Evolutionary conservation across 2,329 filamentous ascomycete genomes (phyloP), one percentile per base, ranked within the genome.

Genomic region (Zopfia rhizophila): DNA sequence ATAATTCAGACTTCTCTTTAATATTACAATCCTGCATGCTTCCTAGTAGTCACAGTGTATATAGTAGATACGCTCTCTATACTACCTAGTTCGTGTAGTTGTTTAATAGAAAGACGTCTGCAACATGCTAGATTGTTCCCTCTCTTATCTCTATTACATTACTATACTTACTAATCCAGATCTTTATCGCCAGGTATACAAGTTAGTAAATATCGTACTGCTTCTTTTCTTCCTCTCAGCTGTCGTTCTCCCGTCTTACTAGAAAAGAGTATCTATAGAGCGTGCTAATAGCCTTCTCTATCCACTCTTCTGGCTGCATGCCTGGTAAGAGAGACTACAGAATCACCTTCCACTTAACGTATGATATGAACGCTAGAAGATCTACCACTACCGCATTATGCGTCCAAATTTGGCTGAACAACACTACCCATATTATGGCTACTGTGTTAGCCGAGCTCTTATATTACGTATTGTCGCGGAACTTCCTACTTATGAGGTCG

Each of bases 381-480:
- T 16, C 75, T 65, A 69, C 69, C 0, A 74, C 74, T 3, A 44
- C 25, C 1, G 24, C 4, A 21, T 73, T 48, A 1, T 72, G 17
- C 12, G 13, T 19, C 18, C 28, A 37, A 7, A 51, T 46, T 13
- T 42, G 66, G 14, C 73, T 55, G 37, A 78, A 78, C 0, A 74
- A 75, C 4, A 77, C 63, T 0, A 74, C 44, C 66, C 65, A 77
- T 0, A 74, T 75, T 0, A 59, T 69, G 0, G 70, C 70, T 0
- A 75, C 58, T 0, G 73, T 62, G 16, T 73, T 68, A 19, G 66
- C 63, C 2, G 66, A 53, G 0, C 29, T 40, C 4, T 12, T 18
- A 44, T 76, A 74, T 23, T 69, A 63, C 0, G 50, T 61, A 1
- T 59, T 51, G 41, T 74, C 72, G 2, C 49, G 54, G 21, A 76